Evolutionary conservation across 169 alveolate species (phyloP).

Genomic region (Plasmodium vivax): DNA sequence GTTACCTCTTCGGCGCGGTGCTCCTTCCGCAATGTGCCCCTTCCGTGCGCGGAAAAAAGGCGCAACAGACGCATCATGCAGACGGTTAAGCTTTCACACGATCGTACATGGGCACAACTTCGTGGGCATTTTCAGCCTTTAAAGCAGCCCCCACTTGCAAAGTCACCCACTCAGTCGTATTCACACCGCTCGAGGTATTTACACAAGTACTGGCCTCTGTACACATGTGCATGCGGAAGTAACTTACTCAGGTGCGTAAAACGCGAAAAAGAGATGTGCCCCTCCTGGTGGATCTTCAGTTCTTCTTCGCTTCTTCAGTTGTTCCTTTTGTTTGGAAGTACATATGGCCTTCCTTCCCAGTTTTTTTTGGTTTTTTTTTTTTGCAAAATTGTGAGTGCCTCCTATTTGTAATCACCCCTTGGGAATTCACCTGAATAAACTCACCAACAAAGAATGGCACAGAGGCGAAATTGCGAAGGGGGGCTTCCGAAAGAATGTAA

Average conservation of each 20-base stretch:
- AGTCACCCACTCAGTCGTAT: not conserved
- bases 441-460: not conserved
- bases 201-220: not conserved
- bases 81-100: not conserved
- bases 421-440: not conserved
- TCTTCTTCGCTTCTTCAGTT: not conserved
- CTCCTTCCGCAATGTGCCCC: not conserved
- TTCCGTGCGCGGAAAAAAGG: not conserved
- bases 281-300: not conserved
- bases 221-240: not conserved
- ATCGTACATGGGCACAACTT: not conserved
- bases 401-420: not conserved
- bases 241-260: not conserved
- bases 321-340: not conserved
- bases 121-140: not conserved
- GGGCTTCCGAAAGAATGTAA: not conserved
- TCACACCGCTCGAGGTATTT: not conserved
- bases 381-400: not conserved
- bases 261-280: not conserved
- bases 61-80: not conserved
- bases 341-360: not conserved
- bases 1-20: not conserved
- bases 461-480: not conserved
- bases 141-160: not conserved
- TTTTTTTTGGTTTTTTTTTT: conserved; percentile 1